A percentile compares a stretch with the other conserved stretches of the same genome.
Conservation (phyloP, 2,329 filamentous ascomycete genomes). For the Cladosporium sp. region DNA sequence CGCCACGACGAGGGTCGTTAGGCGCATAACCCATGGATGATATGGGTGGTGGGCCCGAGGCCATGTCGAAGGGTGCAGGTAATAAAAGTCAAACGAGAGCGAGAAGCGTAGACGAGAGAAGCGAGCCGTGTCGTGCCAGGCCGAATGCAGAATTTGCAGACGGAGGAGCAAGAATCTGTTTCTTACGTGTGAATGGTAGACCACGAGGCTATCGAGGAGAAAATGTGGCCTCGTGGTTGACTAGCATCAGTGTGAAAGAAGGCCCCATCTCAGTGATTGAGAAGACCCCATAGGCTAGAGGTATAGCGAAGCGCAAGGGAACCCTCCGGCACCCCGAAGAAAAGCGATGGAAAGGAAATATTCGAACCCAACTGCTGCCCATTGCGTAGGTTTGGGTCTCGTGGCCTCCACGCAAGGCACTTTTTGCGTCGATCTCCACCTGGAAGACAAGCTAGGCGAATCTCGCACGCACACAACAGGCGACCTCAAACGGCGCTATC, state of each 20-base stretch:
- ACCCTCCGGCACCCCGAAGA: constrained; percentile 12
- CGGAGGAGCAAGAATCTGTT: not conserved
- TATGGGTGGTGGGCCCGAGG: constrained; percentile 15
- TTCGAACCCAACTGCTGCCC: constrained; percentile 15
- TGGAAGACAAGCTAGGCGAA: constrained; percentile 7
- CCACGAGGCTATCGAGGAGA: constrained; percentile 11
- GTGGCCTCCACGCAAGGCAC: constrained; percentile 13
- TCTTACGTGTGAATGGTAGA: constrained; percentile 6
- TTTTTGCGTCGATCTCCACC: constrained; percentile 10
- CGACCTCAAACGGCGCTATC: constrained; percentile 1
- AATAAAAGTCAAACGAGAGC: constrained; percentile 11
- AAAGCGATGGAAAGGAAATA: constrained; percentile 12
- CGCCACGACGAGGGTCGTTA: constrained; percentile 13
- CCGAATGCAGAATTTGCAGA: constrained; percentile 11
- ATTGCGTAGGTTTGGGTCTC: constrained; percentile 14
- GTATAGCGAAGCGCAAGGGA: constrained; percentile 13
- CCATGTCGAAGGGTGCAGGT: constrained; percentile 15
- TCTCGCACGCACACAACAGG: constrained; percentile 7
- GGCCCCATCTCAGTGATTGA: constrained; percentile 11
- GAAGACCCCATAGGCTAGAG: constrained; percentile 12
- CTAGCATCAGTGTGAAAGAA: constrained; percentile 8
- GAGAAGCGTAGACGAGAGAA: constrained; percentile 1
- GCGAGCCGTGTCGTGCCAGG: constrained; percentile 6
- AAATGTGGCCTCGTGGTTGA: constrained; percentile 12
- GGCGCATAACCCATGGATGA: constrained; percentile 26